These are phyloP conservation scores for Pleurotus eryngii DNA, from an alignment of 768 basidiomycete species.

Conservation along the genomic window DNA sequence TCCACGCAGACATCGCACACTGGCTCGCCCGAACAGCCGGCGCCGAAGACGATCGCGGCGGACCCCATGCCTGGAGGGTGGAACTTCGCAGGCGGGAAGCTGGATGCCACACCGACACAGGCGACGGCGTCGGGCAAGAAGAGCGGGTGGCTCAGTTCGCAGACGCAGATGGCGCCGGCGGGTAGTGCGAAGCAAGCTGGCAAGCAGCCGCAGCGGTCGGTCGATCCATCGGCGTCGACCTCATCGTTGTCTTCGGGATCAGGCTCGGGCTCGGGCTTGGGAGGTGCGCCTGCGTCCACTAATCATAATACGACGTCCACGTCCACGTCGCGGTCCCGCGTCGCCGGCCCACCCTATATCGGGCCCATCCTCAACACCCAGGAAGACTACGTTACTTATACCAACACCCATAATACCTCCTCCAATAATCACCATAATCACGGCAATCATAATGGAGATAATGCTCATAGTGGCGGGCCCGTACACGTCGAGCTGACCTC, in stretches of 20 bases:
- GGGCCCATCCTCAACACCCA: constrained; percentile 18
- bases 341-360: constrained; percentile 16
- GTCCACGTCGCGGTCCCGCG: constrained; percentile 2
- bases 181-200: not conserved
- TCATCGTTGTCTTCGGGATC: not conserved
- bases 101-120: not conserved
- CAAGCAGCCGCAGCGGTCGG: not conserved
- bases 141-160: not conserved
- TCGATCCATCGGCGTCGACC: constrained; percentile 6
- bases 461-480: constrained; percentile 19
- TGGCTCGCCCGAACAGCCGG: not conserved
- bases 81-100: not conserved
- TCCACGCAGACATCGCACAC: constrained; percentile 3
- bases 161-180: too few species aligned
- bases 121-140: not conserved
- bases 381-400: constrained; percentile 14
- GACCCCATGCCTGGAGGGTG: not conserved
- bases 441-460: constrained; percentile 19
- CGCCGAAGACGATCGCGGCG: not conserved
- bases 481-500: constrained; percentile 23
- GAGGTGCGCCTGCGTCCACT: not conserved
- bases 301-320: not conserved
- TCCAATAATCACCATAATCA: constrained; percentile 22
- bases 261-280: too few species aligned
- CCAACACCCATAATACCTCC: not conserved